Evolutionary conservation across 2,329 filamentous ascomycete genomes (phyloP).

Genomic region (Periconia sp.): DNA sequence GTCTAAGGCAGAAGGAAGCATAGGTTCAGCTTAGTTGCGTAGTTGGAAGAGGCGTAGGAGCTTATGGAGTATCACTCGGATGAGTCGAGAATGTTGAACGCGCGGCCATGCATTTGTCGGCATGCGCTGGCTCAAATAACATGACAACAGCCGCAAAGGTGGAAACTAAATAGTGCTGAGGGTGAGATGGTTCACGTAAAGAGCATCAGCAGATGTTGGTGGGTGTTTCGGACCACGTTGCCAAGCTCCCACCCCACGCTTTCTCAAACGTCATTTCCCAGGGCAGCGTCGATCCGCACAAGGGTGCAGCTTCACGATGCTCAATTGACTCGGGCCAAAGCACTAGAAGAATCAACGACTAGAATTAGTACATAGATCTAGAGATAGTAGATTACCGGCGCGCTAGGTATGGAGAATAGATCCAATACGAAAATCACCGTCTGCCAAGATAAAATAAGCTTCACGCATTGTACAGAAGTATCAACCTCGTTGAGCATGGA

Average conservation of each 20-base stretch:
- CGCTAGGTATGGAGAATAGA: not conserved
- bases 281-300: not conserved
- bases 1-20: slow-evolving; percentile 35
- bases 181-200: not conserved
- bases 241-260: slow-evolving; percentile 2
- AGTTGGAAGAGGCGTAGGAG: slow-evolving; percentile 4
- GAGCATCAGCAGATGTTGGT: not conserved
- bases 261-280: slow-evolving; percentile 2
- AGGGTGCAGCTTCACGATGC: not conserved
- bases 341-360: too few relatives aligned
- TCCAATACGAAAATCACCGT: not conserved
- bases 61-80: slow-evolving; percentile 15
- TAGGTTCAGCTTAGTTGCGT: slow-evolving; percentile 14
- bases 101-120: slow-evolving; percentile 27
- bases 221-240: slow-evolving; percentile 1
- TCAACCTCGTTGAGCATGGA: not conserved
- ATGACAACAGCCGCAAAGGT: slow-evolving; percentile 11
- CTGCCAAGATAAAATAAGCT: not conserved
- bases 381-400: too few relatives aligned
- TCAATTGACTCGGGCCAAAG: too few relatives aligned
- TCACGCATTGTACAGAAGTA: not conserved
- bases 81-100: slow-evolving; percentile 17
- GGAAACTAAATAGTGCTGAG: not conserved
- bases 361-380: too few relatives aligned
- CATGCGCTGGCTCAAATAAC: slow-evolving; percentile 11